A percentile compares a stretch with the other conserved stretches of the same genome.
phyloP scores from a whole-genome alignment of 2,329 filamentous ascomycete species.

The Cadophora sp. region DNA sequence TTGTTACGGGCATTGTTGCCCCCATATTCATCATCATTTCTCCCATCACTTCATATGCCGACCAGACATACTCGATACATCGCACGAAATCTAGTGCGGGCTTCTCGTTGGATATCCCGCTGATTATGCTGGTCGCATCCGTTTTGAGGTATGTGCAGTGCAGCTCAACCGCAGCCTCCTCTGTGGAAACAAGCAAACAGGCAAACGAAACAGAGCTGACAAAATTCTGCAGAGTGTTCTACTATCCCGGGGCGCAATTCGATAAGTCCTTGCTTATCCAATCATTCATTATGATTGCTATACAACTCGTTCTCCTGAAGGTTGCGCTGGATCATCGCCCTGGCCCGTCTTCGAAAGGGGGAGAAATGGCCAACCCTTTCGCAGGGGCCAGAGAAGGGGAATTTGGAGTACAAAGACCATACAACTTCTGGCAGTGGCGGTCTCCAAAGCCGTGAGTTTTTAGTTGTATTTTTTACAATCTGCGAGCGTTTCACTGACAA shows the following conservation, averaged over 20 bases:
- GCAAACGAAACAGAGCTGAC: constrained; percentile 24
- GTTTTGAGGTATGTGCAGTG: constrained; percentile 60
- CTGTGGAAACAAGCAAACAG: not conserved
- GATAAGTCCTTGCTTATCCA: constrained; percentile 69
- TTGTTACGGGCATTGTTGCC: constrained; percentile 62
- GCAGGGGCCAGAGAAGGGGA: constrained; percentile 48
- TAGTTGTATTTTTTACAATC: not conserved
- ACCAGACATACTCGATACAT: constrained; percentile 71
- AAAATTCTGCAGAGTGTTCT: constrained; percentile 63
- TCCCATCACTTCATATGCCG: constrained; percentile 69
- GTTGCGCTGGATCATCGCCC: constrained; percentile 74
- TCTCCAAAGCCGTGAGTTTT: constrained; percentile 65
- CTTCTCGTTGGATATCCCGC: constrained; percentile 73
- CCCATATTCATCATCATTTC: constrained; percentile 69
- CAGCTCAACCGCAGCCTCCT: constrained; percentile 27
- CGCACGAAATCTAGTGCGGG: constrained; percentile 68
- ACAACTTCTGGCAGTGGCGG: constrained; percentile 85
- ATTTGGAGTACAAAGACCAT: constrained; percentile 63
- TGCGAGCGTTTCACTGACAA: constrained; percentile 16
- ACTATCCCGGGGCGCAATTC: constrained; percentile 71
- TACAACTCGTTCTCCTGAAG: constrained; percentile 70
- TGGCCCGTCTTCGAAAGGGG: constrained; percentile 63
- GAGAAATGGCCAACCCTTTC: constrained; percentile 69
- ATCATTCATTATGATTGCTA: constrained; percentile 68
- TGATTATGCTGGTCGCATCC: constrained; percentile 76